Evolutionary conservation across 225 moss, liverwort and hornwort genomes (phyloP).

Genomic region (Sphagnum contortum): DNA sequence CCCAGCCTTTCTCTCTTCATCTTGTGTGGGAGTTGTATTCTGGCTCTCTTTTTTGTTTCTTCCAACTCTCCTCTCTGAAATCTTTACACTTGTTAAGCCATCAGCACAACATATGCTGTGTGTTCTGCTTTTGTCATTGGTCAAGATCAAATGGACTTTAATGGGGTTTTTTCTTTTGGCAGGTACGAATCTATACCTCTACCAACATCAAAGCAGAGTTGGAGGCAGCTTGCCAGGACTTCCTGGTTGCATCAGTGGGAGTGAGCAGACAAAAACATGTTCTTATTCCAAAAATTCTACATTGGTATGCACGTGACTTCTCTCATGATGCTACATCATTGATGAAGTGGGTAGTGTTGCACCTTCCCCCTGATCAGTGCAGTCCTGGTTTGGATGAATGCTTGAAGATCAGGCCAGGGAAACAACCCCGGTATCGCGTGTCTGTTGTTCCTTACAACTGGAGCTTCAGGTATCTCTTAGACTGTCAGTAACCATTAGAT

Average conservation of each 20-base stretch:
- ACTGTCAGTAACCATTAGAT: too few relatives aligned
- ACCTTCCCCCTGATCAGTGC: conserved; percentile 49
- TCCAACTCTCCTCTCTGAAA: too few relatives aligned
- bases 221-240: conserved; percentile 71
- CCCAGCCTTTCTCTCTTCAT: too few relatives aligned
- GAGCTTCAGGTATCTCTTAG: conserved; percentile 71
- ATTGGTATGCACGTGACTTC: conserved; percentile 93
- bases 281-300: conserved; percentile 71
- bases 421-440: conserved; percentile 32
- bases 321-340: conserved; percentile 77
- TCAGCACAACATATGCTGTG: too few relatives aligned
- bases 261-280: conserved; percentile 57
- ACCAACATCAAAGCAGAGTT: conserved; percentile 47
- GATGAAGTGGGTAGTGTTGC: conserved; percentile 60
- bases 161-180: conserved; percentile 1
- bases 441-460: conserved; percentile 76
- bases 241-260: conserved; percentile 60
- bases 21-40: too few relatives aligned
- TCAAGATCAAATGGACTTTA: too few relatives aligned
- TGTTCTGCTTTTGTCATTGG: too few relatives aligned
- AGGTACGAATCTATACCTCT: conserved; percentile 77
- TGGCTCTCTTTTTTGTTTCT: too few relatives aligned
- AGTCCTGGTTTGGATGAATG: conserved; percentile 49
- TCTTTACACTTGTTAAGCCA: too few relatives aligned
- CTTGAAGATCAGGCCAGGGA: conserved; percentile 41